Evolutionary conservation across 192 early-diverging fungal species (phyloP).

Genomic region (Backusella westeae): DNA sequence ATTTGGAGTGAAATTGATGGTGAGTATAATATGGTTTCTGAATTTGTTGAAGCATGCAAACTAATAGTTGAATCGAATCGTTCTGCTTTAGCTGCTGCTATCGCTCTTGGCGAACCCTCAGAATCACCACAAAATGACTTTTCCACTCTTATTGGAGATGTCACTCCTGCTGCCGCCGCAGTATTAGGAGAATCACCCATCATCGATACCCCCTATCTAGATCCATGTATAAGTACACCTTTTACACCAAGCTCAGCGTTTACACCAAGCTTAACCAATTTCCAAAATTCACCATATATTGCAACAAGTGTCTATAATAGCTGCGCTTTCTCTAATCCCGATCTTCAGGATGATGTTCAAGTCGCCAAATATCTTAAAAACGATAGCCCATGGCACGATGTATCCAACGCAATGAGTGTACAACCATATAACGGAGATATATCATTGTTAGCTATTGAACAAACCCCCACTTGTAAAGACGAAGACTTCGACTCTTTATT

Average conservation of each 20-base stretch:
- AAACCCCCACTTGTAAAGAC: not conserved
- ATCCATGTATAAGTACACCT: conserved; percentile 1
- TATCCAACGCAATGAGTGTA: not conserved
- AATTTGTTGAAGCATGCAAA: conserved; percentile 11
- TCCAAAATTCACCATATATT: conserved; percentile 11
- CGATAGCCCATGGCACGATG: not conserved
- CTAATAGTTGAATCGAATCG: not conserved
- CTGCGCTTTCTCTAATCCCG: not conserved
- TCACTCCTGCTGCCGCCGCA: conserved; percentile 2
- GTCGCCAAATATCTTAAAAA: not conserved
- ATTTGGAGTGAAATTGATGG: conserved; percentile 8
- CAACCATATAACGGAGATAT: not conserved
- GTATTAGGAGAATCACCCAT: conserved; percentile 1
- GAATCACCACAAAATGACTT: not conserved
- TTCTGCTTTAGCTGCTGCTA: not conserved
- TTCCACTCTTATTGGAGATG: not conserved
- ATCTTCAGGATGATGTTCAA: conserved; percentile 8
- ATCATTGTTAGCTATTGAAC: not conserved
- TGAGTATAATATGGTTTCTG: conserved; percentile 1
- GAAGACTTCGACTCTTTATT: not conserved
- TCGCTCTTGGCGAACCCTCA: not conserved
- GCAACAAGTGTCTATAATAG: not conserved
- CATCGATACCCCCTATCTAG: conserved; percentile 1
- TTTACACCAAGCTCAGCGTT: not conserved
- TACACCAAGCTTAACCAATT: not conserved